Evolutionary conservation across 192 early-diverging fungal genomes (phyloP).

Genomic region (Glomus cerebriforme): DNA sequence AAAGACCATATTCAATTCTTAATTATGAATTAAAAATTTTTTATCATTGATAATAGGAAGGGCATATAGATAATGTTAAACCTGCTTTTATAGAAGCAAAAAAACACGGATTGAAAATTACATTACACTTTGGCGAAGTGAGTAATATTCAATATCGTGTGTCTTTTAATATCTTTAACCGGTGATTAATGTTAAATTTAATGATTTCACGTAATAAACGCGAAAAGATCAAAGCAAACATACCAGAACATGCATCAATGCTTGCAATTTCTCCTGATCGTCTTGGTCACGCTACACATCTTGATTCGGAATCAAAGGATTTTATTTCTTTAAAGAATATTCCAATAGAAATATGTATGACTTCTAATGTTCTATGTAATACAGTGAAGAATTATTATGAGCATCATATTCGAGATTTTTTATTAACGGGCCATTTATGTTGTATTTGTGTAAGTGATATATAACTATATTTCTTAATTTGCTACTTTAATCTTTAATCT

Average conservation of each 20-base stretch:
- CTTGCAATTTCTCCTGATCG: slow-evolving; percentile 49
- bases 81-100: slow-evolving; percentile 55
- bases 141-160: not conserved
- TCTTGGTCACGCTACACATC: slow-evolving; percentile 59
- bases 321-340: slow-evolving; percentile 40
- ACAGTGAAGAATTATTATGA: slow-evolving; percentile 51
- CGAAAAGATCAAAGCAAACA: not conserved
- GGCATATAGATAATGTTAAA: slow-evolving; percentile 42
- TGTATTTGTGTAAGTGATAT: slow-evolving; percentile 50
- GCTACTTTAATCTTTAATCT: not conserved
- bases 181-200: not conserved
- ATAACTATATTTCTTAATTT: not conserved
- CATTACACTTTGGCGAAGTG: slow-evolving; percentile 60
- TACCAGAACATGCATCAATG: slow-evolving; percentile 45
- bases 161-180: not conserved
- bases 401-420: slow-evolving; percentile 56
- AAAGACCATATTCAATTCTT: not conserved
- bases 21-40: not conserved
- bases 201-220: not conserved
- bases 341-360: slow-evolving; percentile 66
- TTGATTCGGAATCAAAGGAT: slow-evolving; percentile 38
- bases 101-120: slow-evolving; percentile 49
- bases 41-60: slow-evolving; percentile 29
- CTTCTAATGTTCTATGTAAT: slow-evolving; percentile 62
- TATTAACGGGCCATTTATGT: slow-evolving; percentile 47